These are phyloP conservation scores for Rasamsonia emersonii DNA, from an alignment of 2,329 filamentous ascomycete species.

Conservation along the genomic window DNA sequence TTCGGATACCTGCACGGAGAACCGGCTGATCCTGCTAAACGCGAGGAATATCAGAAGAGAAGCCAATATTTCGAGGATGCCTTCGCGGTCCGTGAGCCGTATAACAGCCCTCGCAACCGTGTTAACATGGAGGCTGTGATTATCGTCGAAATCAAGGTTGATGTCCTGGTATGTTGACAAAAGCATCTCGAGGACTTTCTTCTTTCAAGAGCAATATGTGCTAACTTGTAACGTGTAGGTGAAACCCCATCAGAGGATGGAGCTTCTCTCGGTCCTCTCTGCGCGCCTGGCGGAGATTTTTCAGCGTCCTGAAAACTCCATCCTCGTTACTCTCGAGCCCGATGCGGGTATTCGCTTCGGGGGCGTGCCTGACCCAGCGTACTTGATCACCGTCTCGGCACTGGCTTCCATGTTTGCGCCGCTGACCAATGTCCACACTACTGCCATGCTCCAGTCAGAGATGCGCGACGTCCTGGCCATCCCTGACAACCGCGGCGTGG, in stretches of 20 bases:
- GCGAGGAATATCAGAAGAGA: too few species aligned
- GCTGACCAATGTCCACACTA: conserved; percentile 71
- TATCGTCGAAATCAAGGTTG: conserved; percentile 56
- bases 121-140: conserved; percentile 50
- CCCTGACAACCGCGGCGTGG: conserved; percentile 55
- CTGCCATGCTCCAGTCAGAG: conserved; percentile 66
- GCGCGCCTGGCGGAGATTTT: conserved; percentile 67
- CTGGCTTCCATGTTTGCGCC: conserved; percentile 61
- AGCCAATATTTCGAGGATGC: conserved; percentile 33
- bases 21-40: too few species aligned
- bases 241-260: conserved; percentile 59
- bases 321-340: conserved; percentile 69
- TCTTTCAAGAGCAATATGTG: conserved; percentile 1
- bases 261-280: conserved; percentile 64
- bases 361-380: conserved; percentile 69
- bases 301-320: conserved; percentile 61
- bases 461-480: conserved; percentile 65
- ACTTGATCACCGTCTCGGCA: conserved; percentile 65
- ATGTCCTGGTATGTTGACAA: conserved; percentile 47
- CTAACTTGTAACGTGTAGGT: conserved; percentile 30
- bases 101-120: conserved; percentile 35
- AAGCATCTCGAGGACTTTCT: conserved; percentile 1
- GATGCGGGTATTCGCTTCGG: conserved; percentile 66
- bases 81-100: conserved; percentile 29
- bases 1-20: too few species aligned